These are phyloP conservation scores for Tricholoma flavovirens DNA, from an alignment of 768 basidiomycete species.

Conservation along the genomic window DNA sequence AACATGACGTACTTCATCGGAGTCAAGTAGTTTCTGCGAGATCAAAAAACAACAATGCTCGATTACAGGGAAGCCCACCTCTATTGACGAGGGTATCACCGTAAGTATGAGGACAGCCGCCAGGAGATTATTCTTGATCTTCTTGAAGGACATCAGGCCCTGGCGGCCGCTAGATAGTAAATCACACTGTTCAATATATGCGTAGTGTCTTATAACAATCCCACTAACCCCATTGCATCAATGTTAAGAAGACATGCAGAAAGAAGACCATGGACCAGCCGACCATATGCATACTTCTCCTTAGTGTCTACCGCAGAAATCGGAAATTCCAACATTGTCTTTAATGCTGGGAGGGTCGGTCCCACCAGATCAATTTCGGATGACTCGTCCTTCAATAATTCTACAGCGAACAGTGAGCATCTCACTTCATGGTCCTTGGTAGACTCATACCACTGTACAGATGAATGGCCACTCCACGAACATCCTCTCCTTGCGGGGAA, in stretches of 20 bases:
- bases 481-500: constrained; percentile 58
- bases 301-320: constrained; percentile 34
- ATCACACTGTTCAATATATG: not conserved
- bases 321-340: constrained; percentile 59
- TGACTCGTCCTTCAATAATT: constrained; percentile 82
- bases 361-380: constrained; percentile 74
- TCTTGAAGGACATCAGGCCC: constrained; percentile 69
- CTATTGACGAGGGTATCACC: constrained; percentile 58
- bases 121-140: constrained; percentile 87
- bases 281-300: constrained; percentile 42
- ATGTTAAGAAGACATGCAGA: constrained; percentile 81
- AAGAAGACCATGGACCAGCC: constrained; percentile 72
- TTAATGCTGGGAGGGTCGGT: constrained; percentile 76
- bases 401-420: constrained; percentile 26
- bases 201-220: not conserved
- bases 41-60: constrained; percentile 86
- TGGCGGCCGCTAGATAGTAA: constrained; percentile 58
- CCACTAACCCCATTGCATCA: constrained; percentile 82
- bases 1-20: constrained; percentile 47
- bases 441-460: constrained; percentile 63
- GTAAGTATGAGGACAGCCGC: constrained; percentile 84
- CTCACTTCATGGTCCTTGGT: not conserved
- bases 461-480: constrained; percentile 72
- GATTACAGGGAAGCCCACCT: constrained; percentile 66
- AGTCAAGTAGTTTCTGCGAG: constrained; percentile 69